phyloP scores from a whole-genome alignment of 148 eudicot genomes.

The Cornus controversa region DNA sequence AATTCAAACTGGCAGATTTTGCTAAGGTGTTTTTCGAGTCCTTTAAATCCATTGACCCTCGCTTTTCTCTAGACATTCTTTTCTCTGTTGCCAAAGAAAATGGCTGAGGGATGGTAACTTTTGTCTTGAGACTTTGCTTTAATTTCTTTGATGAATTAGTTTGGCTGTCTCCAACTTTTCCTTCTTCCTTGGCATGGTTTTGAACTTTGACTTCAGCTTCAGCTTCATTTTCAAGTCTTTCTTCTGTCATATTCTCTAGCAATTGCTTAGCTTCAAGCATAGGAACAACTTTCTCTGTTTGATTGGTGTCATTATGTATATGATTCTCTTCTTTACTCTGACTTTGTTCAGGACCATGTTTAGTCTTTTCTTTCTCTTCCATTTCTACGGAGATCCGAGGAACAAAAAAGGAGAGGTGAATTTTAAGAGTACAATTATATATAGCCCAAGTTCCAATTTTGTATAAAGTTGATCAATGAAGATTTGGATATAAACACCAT shows the following conservation, averaged over 20 bases:
- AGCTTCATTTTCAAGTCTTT: background rate
- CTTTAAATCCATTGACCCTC: conserved; percentile 10
- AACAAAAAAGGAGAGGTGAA: background rate
- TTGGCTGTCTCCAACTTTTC: background rate
- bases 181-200: background rate
- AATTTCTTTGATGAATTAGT: conserved; percentile 5
- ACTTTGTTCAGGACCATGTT: background rate
- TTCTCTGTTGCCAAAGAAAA: conserved; percentile 17
- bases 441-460: no score
- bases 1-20: conserved; percentile 5
- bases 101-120: conserved; percentile 14
- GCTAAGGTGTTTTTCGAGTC: conserved; percentile 2
- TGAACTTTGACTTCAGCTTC: background rate
- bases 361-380: background rate
- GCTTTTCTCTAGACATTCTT: conserved; percentile 16
- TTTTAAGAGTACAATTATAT: no score
- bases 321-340: background rate
- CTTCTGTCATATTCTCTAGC: background rate
- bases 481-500: no score
- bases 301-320: background rate
- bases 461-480: no score
- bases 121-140: conserved; percentile 12
- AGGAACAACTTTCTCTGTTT: background rate
- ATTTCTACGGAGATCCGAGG: background rate
- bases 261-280: background rate